Evolutionary conservation across 768 basidiomycete species (phyloP).

Genomic region (Hebeloma cylindrosporum): DNA sequence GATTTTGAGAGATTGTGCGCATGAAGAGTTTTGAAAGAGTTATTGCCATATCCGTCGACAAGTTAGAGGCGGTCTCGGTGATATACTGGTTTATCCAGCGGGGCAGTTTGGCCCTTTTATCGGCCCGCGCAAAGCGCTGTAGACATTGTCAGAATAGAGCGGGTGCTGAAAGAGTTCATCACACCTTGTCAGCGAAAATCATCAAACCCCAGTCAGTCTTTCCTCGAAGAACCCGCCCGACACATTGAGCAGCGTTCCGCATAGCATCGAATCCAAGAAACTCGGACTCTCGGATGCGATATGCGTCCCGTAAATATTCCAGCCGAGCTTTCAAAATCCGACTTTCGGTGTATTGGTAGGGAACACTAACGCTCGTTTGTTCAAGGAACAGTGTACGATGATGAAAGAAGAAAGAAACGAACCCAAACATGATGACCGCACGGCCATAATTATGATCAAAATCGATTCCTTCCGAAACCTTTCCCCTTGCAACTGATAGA

Average conservation of each 20-base stretch:
- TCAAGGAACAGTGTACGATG: not conserved
- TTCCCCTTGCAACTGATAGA: constrained; percentile 95
- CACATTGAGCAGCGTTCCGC: constrained; percentile 98
- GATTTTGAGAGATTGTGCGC: constrained; percentile 97
- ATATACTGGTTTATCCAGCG: constrained; percentile 99
- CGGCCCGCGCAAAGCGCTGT: constrained; percentile 88
- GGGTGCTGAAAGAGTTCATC: not conserved
- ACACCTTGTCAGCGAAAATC: constrained; percentile 98
- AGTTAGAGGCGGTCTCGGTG: constrained; percentile 95
- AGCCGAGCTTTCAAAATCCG: constrained; percentile 95
- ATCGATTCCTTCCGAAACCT: constrained; percentile 99
- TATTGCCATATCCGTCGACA: constrained; percentile 97
- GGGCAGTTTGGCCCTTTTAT: constrained; percentile 93
- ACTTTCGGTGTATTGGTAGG: constrained; percentile 98
- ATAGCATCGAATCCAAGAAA: constrained; percentile 99
- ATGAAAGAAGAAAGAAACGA: constrained; percentile 18
- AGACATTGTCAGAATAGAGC: not conserved
- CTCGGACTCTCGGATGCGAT: constrained; percentile 97
- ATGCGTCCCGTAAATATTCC: constrained; percentile 97
- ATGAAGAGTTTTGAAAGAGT: constrained; percentile 95
- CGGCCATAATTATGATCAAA: constrained; percentile 99
- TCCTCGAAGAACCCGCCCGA: constrained; percentile 94
- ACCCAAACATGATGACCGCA: constrained; percentile 99
- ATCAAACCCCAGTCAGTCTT: constrained; percentile 99
- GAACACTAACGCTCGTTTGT: constrained; percentile 59